Evolutionary conservation across 2,329 filamentous ascomycete genomes (phyloP), one percentile per base, ranked within the genome.

Genomic region (Colletotrichum tamarilloi): DNA sequence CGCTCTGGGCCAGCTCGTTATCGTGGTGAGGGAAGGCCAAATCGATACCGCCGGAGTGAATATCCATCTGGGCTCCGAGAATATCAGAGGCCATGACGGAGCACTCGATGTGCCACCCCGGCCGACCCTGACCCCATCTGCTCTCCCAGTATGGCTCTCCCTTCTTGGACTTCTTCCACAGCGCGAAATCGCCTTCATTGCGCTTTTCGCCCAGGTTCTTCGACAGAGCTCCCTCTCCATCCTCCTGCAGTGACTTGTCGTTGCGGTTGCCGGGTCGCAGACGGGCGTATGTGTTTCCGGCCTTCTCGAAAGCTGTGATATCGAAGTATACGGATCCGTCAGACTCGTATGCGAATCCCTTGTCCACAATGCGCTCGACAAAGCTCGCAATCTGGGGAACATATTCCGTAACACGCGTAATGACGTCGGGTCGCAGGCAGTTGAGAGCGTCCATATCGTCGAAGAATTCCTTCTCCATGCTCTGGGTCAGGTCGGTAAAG

Each of bases 91-190:
- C 95, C 96, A 98, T 98, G 19, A 95, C 95, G 1, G 93, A 95
- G 90, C 96, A 98, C 85, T 98, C 95, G 79, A 98, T 98, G 80
- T 98, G 96, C 96, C 96, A 98, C 22, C 96, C 96, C 1, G 96
- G 96, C 57, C 96, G 88, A 5, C 95, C 95, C 68, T 92, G 88
- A 5, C 96, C 95, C 95, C 96, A 98, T 4, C 92, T 91, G 77
- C 93, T 97, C 5, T 91, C 87, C 96, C 96, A 98, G 76, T 91
- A 93, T 0, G 96, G 96, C 86, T 98, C 96, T 56, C 96, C 96
- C 16, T 94, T 91, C 84, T 97, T 98, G 1, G 93, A 95, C 67
- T 92, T 92, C 82, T 98, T 98, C 95, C 95, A 98, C 1, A 98
- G 86, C 0, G 95, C 95, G 83, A 98, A 98, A 79, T 98, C 95